Evolutionary conservation across 352 stramenopile species (phyloP).

Genomic region (Plasmopara muralis): DNA sequence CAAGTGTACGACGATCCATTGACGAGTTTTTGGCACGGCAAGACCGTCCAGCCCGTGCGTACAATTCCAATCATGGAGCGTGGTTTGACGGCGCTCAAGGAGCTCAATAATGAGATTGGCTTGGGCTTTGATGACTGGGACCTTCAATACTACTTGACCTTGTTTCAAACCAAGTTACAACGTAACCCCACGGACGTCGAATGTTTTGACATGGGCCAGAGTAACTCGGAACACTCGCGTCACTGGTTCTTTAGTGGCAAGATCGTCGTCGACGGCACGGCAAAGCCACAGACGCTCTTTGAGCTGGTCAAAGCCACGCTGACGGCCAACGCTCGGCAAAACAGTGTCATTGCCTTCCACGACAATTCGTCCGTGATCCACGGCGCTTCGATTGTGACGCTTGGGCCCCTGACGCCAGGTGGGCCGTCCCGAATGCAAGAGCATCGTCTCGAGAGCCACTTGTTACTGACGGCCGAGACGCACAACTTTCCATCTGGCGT

Average conservation of each 20-base stretch:
- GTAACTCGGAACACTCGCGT: slow-evolving; percentile 98
- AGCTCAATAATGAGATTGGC: slow-evolving; percentile 92
- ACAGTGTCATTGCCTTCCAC: slow-evolving; percentile 98
- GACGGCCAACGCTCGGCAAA: slow-evolving; percentile 84
- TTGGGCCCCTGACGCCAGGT: slow-evolving; percentile 61
- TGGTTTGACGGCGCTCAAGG: slow-evolving; percentile 91
- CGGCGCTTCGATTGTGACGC: slow-evolving; percentile 86
- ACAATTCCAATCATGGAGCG: slow-evolving; percentile 93
- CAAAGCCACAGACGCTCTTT: slow-evolving; percentile 96
- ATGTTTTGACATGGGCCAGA: slow-evolving; percentile 99
- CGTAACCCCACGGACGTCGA: slow-evolving; percentile 98
- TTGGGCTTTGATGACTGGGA: slow-evolving; percentile 99
- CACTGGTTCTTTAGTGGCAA: slow-evolving; percentile 99
- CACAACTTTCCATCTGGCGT: slow-evolving; percentile 99
- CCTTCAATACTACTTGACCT: slow-evolving; percentile 96
- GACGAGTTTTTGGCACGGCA: slow-evolving; percentile 84
- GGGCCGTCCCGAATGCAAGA: slow-evolving; percentile 63
- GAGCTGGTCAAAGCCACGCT: slow-evolving; percentile 98
- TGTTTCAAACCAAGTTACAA: slow-evolving; percentile 96
- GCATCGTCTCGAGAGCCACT: slow-evolving; percentile 85
- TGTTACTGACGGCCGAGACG: slow-evolving; percentile 97
- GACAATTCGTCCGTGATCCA: slow-evolving; percentile 98
- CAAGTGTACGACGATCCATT: slow-evolving; percentile 89
- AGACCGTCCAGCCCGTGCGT: slow-evolving; percentile 77
- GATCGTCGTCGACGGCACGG: slow-evolving; percentile 96